Base-by-base conservation (phyloP, 176 grass and related monocot species). In the Phragmites australis region DNA sequence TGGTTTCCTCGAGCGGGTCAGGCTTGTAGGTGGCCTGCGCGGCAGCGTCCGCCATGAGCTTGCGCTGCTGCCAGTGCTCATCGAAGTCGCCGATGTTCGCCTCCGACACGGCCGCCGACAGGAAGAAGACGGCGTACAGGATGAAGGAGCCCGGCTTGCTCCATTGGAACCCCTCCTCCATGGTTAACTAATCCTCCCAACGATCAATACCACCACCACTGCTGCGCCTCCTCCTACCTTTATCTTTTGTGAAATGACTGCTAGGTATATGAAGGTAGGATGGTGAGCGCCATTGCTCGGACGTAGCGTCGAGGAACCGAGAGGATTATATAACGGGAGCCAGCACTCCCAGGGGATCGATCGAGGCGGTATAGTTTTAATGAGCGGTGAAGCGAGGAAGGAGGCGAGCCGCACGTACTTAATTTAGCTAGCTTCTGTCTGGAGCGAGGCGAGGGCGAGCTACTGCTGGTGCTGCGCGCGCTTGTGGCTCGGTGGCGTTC, bases 61-160 rank as follows among this genome's bases (percentile, higher is more conserved):
- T 88, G 53, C 83, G 87, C 74, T 74, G 79, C 81, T 75, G 46
- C 94, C 88, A 93, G 79, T 93, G 75, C 15, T 91, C 75, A 6
- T 89, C 90, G 22, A 54, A 81, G 0, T 84, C 75, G 17, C 41
- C 71, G 80, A 81, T 87, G 76, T 81, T 79, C 22, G 70, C 81
- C 41, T 39, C 48, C 43, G 90, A 80, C 50, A 83, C 22, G 46
- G 62, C 78, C 11, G 84, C 72, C 26, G 76, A 74, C 80, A 93
- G 31, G 83, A 89, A 47, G 49, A 93, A 57, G 43, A 81, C 22
- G 16, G 52, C 52, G 34, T 68, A 76, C 49, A 93, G 0, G 70
- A 89, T 1, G 9, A 89, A 68, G 65, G 65, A 81, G 65, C 66
- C 27, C 16, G 37, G 70, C 30, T 31, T 85, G 77, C 45, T 89